Percentiles rank a stretch among this genome's conserved stretches.
Conservation (phyloP, 2,329 filamentous ascomycete species). For the Helotiales sp. region DNA sequence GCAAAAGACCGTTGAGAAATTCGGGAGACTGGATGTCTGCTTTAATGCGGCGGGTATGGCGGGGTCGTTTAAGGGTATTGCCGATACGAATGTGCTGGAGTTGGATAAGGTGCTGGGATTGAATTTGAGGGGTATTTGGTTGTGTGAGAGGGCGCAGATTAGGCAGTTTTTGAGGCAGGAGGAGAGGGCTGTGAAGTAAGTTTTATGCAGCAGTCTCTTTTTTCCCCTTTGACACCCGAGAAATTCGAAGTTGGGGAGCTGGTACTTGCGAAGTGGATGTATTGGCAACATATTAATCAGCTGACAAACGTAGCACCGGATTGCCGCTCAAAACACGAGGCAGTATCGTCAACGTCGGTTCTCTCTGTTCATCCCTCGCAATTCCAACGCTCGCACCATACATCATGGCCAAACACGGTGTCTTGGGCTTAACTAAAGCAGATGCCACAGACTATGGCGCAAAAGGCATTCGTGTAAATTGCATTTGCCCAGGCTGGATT, state of each 20-base stretch:
- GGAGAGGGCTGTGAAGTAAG: constrained; percentile 29
- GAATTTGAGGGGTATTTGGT: constrained; percentile 45
- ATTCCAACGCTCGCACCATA: constrained; percentile 23
- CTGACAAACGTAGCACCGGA: constrained; percentile 26
- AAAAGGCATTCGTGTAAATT: constrained; percentile 34
- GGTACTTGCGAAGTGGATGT: neutral
- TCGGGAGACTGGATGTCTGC: constrained; percentile 58
- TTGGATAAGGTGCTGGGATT: constrained; percentile 43
- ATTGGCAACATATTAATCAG: neutral
- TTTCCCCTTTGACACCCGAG: neutral
- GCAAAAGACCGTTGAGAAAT: constrained; percentile 49
- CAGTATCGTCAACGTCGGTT: constrained; percentile 41
- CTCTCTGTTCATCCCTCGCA: constrained; percentile 21
- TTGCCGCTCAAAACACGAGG: constrained; percentile 37
- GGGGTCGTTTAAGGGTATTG: constrained; percentile 26
- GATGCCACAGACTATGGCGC: constrained; percentile 41
- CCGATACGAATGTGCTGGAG: constrained; percentile 30
- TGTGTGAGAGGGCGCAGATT: constrained; percentile 46
- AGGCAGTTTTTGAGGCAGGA: constrained; percentile 38
- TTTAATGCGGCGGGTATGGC: constrained; percentile 54
- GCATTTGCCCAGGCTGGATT: constrained; percentile 37
- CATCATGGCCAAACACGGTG: constrained; percentile 36
- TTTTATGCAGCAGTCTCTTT: neutral
- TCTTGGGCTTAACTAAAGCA: constrained; percentile 43
- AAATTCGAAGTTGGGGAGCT: neutral